Conservation (phyloP, 805 yeast species). For the Candida montana region DNA sequence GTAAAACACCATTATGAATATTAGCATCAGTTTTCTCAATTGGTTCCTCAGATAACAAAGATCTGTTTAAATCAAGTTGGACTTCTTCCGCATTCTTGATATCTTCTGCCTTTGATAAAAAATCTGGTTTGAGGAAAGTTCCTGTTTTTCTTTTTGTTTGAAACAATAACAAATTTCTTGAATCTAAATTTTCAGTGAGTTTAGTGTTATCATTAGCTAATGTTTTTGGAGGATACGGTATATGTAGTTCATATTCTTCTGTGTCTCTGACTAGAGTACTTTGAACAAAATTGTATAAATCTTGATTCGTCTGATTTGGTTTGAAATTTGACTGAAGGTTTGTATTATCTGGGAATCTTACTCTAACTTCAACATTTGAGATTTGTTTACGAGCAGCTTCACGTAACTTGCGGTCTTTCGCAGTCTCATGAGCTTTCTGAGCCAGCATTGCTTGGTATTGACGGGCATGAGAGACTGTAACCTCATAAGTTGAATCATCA, state of each 20-base stretch:
- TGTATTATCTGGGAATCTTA: constrained; percentile 55
- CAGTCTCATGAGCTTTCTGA: constrained; percentile 35
- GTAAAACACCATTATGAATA: constrained; percentile 18
- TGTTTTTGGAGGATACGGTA: constrained; percentile 41
- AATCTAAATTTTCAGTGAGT: constrained; percentile 37
- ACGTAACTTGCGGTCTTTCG: constrained; percentile 33
- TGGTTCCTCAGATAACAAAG: constrained; percentile 3
- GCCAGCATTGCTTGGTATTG: constrained; percentile 46
- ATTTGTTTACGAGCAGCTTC: constrained; percentile 22
- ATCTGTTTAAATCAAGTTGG: constrained; percentile 13
- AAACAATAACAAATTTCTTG: constrained; percentile 40
- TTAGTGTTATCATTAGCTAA: constrained; percentile 27
- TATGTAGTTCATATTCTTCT: constrained; percentile 34
- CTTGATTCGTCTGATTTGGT: constrained; percentile 35
- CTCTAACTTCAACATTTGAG: constrained; percentile 35
- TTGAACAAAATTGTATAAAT: constrained; percentile 27
- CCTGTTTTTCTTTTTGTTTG: constrained; percentile 17
- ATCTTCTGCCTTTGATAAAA: constrained; percentile 28
- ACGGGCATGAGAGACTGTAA: constrained; percentile 48
- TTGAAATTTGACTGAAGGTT: constrained; percentile 45
- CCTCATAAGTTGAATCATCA: constrained; percentile 36
- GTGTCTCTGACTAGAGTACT: constrained; percentile 26
- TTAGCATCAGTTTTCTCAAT: constrained; percentile 7
- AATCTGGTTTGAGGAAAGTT: constrained; percentile 26
- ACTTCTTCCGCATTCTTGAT: constrained; percentile 28